Conservation (phyloP, 352 stramenopile species). For the Phytophthora multivora region DNA sequence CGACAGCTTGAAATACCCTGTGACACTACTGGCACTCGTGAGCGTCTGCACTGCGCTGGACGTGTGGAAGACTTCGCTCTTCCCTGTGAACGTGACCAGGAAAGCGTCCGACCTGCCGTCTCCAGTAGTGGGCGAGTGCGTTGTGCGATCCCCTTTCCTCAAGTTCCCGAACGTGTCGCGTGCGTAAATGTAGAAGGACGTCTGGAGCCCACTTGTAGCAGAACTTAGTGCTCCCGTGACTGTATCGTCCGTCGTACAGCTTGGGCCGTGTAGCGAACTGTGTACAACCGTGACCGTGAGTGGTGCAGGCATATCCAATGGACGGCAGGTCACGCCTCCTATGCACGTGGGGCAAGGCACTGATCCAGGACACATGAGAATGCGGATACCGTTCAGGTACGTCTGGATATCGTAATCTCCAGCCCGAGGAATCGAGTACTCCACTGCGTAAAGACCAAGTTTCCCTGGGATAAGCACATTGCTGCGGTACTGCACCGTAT, state of each 20-base stretch:
- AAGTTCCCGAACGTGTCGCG: conserved; percentile 95
- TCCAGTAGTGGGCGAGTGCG: conserved; percentile 68
- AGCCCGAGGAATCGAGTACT: conserved; percentile 93
- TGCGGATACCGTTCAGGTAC: conserved; percentile 80
- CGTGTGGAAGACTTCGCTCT: conserved; percentile 72
- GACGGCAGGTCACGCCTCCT: conserved; percentile 45
- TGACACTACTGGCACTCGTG: conserved; percentile 28
- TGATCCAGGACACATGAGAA: conserved; percentile 89
- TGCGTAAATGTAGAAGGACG: conserved; percentile 86
- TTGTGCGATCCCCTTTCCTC: conserved; percentile 71
- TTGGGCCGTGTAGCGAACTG: conserved; percentile 83
- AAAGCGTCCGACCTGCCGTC: conserved; percentile 93
- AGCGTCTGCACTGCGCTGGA: conserved; percentile 91
- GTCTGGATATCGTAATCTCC: conserved; percentile 88
- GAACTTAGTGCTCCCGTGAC: conserved; percentile 65
- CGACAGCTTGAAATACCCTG: conserved; percentile 73
- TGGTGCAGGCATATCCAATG: conserved; percentile 53
- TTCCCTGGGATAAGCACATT: conserved; percentile 54
- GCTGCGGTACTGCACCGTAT: conserved; percentile 83
- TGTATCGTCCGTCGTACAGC: conserved; percentile 85
- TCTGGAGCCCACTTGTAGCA: conserved; percentile 86
- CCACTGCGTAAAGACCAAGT: conserved; percentile 90
- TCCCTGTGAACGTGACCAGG: conserved; percentile 80
- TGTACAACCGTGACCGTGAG: conserved; percentile 92
- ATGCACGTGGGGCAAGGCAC: conserved; percentile 32